Evolutionary conservation across 2,329 filamentous ascomycete genomes (phyloP), one percentile per base, ranked within the genome.

Genomic region (Exophiala dermatitidis): DNA sequence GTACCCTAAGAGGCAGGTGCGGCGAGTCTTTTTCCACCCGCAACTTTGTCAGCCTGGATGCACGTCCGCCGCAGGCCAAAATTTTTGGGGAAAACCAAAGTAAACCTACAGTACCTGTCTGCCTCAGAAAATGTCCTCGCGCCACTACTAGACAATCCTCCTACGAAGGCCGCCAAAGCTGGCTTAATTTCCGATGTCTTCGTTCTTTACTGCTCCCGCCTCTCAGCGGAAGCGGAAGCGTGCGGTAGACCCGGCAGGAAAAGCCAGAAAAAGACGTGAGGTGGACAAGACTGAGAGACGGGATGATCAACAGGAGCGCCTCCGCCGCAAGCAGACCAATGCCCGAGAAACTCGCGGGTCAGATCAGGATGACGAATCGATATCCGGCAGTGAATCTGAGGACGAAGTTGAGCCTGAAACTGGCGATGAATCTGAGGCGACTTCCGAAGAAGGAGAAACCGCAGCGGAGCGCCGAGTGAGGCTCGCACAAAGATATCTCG

Each of bases 191-290:
- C 40, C 34, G 5, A 94, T 95, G 90, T 95, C 91, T 66, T 95
- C 90, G 37, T 98, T 97, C 73, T 98, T 98, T 73, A 95, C 90
- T 48, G 76, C 85, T 37, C 90, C 93, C 4, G 86, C 86, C 38
- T 85, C 86, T 47, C 86, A 91, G 67, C 88, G 88, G 74, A 97
- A 97, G 79, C 80, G 93, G 64, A 97, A 97, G 77, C 80, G 90
- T 57, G 70, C 74, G 52, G 76, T 77, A 29, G 71, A 75, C 53
- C 68, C 67, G 51, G 60, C 70, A 50, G 65, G 69, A 53, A 70
- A 69, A 53, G 66, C 72, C 45, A 70, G 68, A 59, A 75, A 77
- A 63, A 74, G 73, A 63, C 66, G 71, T 64, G 71, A 68, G 52
- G 69, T 72, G 36, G 66, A 67, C 30, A 55, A 61, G 28, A 62